These are phyloP conservation scores for Iris pallida DNA, from an alignment of 116 monocot genomes.

Conservation along the genomic window DNA sequence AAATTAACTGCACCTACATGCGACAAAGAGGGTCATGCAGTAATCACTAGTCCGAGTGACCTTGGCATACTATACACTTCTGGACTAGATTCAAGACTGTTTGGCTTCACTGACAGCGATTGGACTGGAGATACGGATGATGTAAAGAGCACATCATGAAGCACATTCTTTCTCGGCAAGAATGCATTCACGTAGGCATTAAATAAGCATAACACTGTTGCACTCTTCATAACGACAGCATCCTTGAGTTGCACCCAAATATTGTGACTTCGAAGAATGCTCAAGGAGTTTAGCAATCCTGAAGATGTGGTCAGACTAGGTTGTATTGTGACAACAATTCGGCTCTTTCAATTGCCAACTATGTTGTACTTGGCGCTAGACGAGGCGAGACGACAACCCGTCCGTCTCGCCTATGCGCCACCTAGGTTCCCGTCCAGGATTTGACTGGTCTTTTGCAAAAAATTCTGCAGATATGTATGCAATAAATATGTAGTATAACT, in stretches of 20 bases:
- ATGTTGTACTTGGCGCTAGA: no score
- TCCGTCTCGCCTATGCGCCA: no score
- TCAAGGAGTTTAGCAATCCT: neutral
- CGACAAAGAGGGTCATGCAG: neutral
- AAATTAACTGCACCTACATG: neutral
- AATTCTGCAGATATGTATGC: no score
- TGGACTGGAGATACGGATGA: conserved; percentile 6
- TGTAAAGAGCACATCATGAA: conserved; percentile 1
- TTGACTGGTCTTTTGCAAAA: no score
- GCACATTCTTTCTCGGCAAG: neutral
- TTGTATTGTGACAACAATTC: conserved; percentile 4
- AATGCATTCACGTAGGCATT: neutral
- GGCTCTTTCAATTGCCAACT: neutral
- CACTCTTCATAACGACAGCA: neutral
- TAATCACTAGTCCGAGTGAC: neutral
- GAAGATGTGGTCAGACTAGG: neutral
- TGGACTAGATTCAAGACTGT: neutral
- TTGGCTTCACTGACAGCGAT: conserved; percentile 11
- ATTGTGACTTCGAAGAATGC: neutral
- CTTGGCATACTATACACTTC: neutral
- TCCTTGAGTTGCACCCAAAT: neutral
- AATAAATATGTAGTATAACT: no score
- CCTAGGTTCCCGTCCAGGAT: no score
- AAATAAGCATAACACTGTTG: neutral
- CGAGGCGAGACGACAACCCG: no score